Conservation (phyloP, 208 protist genomes). For the Leishmania turanica region DNA sequence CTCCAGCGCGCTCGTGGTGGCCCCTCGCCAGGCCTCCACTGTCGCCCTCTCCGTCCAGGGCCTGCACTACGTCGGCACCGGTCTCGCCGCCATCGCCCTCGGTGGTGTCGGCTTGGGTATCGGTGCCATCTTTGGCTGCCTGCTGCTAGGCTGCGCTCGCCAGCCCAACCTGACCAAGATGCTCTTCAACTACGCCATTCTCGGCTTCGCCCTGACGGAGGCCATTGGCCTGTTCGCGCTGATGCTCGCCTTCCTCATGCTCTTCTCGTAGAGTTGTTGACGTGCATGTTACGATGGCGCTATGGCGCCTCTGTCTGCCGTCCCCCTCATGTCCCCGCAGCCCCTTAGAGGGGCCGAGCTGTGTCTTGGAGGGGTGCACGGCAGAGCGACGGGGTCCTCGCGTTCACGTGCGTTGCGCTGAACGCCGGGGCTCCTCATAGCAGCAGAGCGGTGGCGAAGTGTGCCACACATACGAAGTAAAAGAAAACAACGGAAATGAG, state of each 20-base stretch:
- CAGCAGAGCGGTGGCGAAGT: background rate
- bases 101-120: constrained; percentile 92
- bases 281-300: background rate
- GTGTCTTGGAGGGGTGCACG: background rate
- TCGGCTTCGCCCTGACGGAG: constrained; percentile 92
- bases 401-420: background rate
- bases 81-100: constrained; percentile 90
- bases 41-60: constrained; percentile 91
- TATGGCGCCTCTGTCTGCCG: background rate
- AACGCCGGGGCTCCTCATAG: background rate
- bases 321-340: constrained; percentile 1
- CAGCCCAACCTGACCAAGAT: constrained; percentile 92
- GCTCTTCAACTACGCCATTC: constrained; percentile 94
- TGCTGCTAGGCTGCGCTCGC: constrained; percentile 86
- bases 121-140: constrained; percentile 87
- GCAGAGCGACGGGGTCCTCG: background rate
- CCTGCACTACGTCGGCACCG: constrained; percentile 92
- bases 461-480: background rate
- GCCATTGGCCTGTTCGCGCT: constrained; percentile 92
- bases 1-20: constrained; percentile 44
- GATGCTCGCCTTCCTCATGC: constrained; percentile 94
- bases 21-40: constrained; percentile 75
- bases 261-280: constrained; percentile 84
- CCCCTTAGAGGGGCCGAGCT: background rate
- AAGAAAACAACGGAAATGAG: background rate